Percentiles rank a stretch among this genome's conserved stretches.
phyloP scores from a whole-genome alignment of 176 grass and related monocot species.

The Aegilops longissima region DNA sequence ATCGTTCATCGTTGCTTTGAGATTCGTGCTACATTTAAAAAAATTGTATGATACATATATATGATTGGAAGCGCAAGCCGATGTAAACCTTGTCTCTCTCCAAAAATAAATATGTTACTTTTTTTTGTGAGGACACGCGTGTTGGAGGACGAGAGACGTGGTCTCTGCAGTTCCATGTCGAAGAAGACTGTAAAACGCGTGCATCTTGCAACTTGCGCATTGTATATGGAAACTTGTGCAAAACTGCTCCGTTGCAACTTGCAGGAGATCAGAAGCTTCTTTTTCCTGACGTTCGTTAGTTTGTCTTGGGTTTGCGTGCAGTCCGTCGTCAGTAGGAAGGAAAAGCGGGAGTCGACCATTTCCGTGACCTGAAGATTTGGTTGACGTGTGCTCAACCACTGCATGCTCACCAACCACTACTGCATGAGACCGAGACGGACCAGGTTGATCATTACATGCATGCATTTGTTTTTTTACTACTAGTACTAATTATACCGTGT shows the following conservation, averaged over 20 bases:
- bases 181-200: not conserved
- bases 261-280: not conserved
- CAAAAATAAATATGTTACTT: not conserved
- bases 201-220: constrained; percentile 23
- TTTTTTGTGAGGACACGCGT: too few relatives aligned
- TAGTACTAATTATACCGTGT: too few relatives aligned
- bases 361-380: not conserved
- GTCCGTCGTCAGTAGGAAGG: not conserved
- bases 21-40: too few relatives aligned
- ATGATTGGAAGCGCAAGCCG: not conserved
- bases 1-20: too few relatives aligned
- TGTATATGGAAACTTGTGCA: not conserved
- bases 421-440: not conserved
- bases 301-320: not conserved
- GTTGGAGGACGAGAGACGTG: not conserved
- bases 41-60: too few relatives aligned
- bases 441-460: not conserved
- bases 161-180: not conserved
- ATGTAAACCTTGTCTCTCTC: not conserved
- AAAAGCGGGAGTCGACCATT: not conserved
- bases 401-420: not conserved
- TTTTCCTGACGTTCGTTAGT: not conserved
- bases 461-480: not conserved
- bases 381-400: constrained; percentile 32
- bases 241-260: not conserved